Base-by-base conservation (phyloP, 768 basidiomycete genomes). In the Tylopilus plumbeoviolaceoides region DNA sequence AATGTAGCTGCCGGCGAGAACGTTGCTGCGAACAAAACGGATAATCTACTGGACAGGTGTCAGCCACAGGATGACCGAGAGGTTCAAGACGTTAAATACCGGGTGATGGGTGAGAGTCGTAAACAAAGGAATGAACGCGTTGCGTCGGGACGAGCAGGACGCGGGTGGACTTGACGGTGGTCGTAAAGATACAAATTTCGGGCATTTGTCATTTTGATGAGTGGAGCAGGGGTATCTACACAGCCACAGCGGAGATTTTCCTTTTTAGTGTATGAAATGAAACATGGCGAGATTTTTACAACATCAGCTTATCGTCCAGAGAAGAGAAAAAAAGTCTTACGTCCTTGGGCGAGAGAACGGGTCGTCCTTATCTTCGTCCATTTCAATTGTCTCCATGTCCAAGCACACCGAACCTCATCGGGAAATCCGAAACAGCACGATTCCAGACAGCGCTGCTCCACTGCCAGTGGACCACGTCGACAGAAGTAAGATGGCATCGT, bases 181-280 rank as follows among this genome's bases (percentile, higher is more conserved):
- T 50, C 56, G 62, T 59, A 56, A 54, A 48, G 48, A 45, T 20
- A 47, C 25, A 65, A 63, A 59, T 63, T 59, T 59, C 30, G 3
- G 17, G 31, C 23, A 63, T 63, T 63, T 65, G 62, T 65, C 57
- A 58, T 64, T 36, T 56, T 59, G 35, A 47, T 31, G 41, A 52
- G 42, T 61, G 55, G 62, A 41, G 57, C 51, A 7, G 11, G 35
- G 23, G 30, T 62, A 62, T 62, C 53, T 3, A 23, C 61, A 62
- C 50, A 44, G 61, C 61, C 63, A 64, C 56, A 18, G 2, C 4
- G 9, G 54, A 54, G 55, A 64, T 52, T 50, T 57, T 33, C 61
- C 62, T 61, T 61, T 60, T 28, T 25, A 1, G 48, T 10, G 17
- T 23, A 17, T 51, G 41, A 7, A 39, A 30, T 17, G n/a, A 27